Base-by-base conservation (phyloP, 805 yeast species). In the Candida nonsorbophila region DNA sequence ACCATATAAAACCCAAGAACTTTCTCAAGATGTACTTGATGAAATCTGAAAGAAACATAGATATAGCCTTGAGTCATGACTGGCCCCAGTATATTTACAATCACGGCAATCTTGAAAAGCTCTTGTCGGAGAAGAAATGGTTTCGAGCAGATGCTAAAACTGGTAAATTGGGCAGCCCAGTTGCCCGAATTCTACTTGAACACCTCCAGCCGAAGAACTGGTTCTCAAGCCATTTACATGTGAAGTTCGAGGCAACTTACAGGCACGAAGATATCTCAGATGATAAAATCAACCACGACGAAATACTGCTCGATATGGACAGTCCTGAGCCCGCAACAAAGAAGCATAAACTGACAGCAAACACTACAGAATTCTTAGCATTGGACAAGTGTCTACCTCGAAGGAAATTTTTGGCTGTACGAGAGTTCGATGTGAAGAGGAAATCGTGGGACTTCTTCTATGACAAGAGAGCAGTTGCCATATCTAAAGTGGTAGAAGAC, bases 151-250 rank as follows among this genome's bases (percentile, higher is more conserved):
- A 90, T 51, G 69, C 87, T 1, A 55, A 64, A 2, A 56, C 56
- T 2, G 74, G 76, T 1, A 58, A 58, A 11, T 58, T 90, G 27
- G 98, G 98, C 0, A 82, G 82, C 11, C 85, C 88, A 0, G 63
- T 80, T 6, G 74, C 75, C 27, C 66, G 72, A 62, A 57, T 61
- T 13, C 49, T 86, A 10, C 53, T 92, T 40, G 44, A 62, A 14
- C 44, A 48, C 10, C 38, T 85, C 30, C 64, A 58, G 42, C 97
- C 97, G 0, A 38, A 52, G 11, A 63, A 72, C 51, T 92, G 97
- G 98, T 73, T 84, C 36, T 76, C 92, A 42, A 94, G 94, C 7
- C 98, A 92, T 59, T 53, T 92, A 33, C 98, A 92, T 53, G 86
- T 80, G 2, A 61, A 58, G 30, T 92, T 72, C 45, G 63, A 60